phyloP scores from a whole-genome alignment of 1,284 basidiomycete species.

The Cutaneotrichosporon cutaneum region DNA sequence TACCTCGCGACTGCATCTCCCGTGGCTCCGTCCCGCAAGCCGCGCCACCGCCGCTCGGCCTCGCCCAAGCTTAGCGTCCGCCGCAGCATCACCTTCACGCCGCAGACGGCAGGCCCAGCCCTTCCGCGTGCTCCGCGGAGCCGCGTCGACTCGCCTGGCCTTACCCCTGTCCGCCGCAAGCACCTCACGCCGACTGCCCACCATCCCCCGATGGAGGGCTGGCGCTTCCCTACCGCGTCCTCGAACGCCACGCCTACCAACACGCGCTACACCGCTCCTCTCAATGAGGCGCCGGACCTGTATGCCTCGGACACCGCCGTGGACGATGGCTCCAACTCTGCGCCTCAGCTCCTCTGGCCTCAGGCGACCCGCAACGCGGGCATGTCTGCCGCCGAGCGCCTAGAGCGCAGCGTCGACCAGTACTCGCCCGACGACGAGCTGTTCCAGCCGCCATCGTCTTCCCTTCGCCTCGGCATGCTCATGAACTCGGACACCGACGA shows the following conservation, averaged over 20 bases:
- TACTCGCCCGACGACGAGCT: constrained; percentile 10
- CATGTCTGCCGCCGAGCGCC: not conserved
- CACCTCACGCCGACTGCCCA: constrained; percentile 33
- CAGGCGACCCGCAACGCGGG: not conserved
- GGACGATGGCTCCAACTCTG: not conserved
- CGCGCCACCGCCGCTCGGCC: constrained; percentile 32
- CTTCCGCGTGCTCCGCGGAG: constrained; percentile 19
- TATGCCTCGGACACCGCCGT: not conserved
- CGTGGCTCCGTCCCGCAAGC: constrained; percentile 7
- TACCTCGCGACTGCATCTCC: constrained; percentile 50
- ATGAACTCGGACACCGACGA: constrained; percentile 32
- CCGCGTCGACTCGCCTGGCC: constrained; percentile 28
- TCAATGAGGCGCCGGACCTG: not conserved
- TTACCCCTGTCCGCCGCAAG: constrained; percentile 30
- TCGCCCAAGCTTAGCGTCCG: constrained; percentile 39
- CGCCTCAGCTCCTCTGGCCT: constrained; percentile 17
- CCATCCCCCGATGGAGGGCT: constrained; percentile 42
- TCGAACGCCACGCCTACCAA: constrained; percentile 17
- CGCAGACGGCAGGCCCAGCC: constrained; percentile 39
- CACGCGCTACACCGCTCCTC: not conserved
- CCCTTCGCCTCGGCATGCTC: constrained; percentile 43
- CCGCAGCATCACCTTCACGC: constrained; percentile 40
- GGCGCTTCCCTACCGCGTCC: constrained; percentile 42
- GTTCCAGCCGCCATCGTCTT: constrained; percentile 35
- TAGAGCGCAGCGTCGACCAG: not conserved